phyloP scores from a whole-genome alignment of 345 rosid genomes.

The Barbarea vulgaris region DNA sequence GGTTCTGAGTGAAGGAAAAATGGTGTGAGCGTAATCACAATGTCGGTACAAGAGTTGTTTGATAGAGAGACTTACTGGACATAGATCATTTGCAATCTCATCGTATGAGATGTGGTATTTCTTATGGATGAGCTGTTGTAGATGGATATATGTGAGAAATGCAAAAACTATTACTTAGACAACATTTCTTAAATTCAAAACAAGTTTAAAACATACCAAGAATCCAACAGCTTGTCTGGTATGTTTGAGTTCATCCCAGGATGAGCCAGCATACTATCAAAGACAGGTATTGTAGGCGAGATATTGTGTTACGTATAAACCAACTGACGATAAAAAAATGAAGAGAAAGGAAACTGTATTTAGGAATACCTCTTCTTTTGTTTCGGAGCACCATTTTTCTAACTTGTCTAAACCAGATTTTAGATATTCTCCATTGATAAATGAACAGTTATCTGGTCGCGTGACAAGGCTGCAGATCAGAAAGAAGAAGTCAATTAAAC shows the following conservation, averaged over 20 bases:
- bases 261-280: conserved; percentile 71
- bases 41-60: conserved; percentile 7
- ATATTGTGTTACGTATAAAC: conserved; percentile 6
- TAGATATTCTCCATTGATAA: conserved; percentile 96
- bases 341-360: not conserved
- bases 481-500: conserved; percentile 23
- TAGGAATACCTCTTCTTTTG: conserved; percentile 75
- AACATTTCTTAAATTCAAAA: not conserved
- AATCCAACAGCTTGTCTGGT: conserved; percentile 95
- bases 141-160: conserved; percentile 9
- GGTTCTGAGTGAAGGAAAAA: conserved; percentile 50
- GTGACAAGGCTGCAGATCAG: conserved; percentile 75
- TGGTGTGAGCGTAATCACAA: not conserved
- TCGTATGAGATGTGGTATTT: conserved; percentile 39
- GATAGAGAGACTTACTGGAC: conserved; percentile 61
- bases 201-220: conserved; percentile 60
- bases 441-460: conserved; percentile 94
- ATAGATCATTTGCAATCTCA: conserved; percentile 70
- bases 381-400: conserved; percentile 88
- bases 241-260: conserved; percentile 96
- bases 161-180: not conserved
- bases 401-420: conserved; percentile 91
- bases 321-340: not conserved
- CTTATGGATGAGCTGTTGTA: conserved; percentile 53
- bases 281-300: conserved; percentile 13